Evolutionary conservation across 2,329 filamentous ascomycete species (phyloP), one percentile per base, ranked within the genome.

Genomic region (Fusarium luffae): DNA sequence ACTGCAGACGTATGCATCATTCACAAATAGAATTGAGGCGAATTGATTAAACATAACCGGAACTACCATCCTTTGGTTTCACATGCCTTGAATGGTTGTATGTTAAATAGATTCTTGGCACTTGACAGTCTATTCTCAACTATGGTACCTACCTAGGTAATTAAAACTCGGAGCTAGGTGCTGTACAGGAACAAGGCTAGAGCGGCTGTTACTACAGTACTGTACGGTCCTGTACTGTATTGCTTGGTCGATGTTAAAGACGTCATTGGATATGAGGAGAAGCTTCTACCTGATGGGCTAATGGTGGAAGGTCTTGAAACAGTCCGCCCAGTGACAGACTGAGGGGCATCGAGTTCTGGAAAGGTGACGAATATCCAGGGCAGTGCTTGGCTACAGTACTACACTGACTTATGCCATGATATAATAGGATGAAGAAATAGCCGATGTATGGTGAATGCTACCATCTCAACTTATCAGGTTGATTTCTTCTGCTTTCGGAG

Each of bases 191-290:
- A 47, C 37, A 55, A 56, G 32, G 18, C 11, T 18, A n/a, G 28
- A 44, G 23, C 16, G 37, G 28, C n/a, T 57, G 44, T 57, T 48
- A 23, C 54, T 51, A 32, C 25, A 30, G 61, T 37, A 64, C 49
- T 44, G 30, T 28, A 30, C 12, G 28, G 28, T 37, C 16, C 30
- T 44, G 34, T 34, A 28, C 9, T 28, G 28, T 13, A 28, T 27
- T 50, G 62, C 58, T 64, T 65, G 60, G 52, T 23, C 23, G 8
- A 13, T 27, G 14, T 25, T n/a, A 21, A 66, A 66, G 62, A 66
- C 63, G 63, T 66, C 63, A 66, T 66, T 61, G 25, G 54, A 65
- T 37, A 60, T 60, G 54, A 66, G 54, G 63, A 34, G 63, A 60
- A 60, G 30, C 30, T 54, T 30, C 41, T 41, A 41, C 27, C 18